Evolutionary conservation across 371 early-diverging fungal species (phyloP).

Genomic region (Rhizopus stolonifer): DNA sequence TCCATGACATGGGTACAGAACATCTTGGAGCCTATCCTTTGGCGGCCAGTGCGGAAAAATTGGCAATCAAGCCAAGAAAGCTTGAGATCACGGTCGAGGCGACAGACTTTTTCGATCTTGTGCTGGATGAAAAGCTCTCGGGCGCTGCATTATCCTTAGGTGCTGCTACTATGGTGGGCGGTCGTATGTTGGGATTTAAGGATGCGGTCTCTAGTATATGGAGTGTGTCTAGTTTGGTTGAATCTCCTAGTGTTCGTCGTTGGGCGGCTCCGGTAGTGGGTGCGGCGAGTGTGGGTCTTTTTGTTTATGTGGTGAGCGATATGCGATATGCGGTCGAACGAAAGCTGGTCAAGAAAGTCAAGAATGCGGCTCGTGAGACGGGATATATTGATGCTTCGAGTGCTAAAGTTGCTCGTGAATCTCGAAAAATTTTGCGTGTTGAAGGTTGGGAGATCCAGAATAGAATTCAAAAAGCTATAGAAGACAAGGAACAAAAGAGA

Average conservation of each 20-base stretch:
- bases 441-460: conserved; percentile 87
- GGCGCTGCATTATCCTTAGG: conserved; percentile 44
- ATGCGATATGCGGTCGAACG: conserved; percentile 80
- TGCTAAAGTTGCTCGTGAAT: conserved; percentile 70
- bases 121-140: conserved; percentile 58
- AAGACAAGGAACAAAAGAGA: conserved; percentile 70
- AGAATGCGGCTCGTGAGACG: conserved; percentile 62
- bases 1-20: conserved; percentile 61
- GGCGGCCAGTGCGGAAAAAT: conserved; percentile 44
- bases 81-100: conserved; percentile 61
- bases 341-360: conserved; percentile 77
- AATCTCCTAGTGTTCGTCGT: conserved; percentile 37
- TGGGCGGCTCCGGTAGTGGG: conserved; percentile 43
- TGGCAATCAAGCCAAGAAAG: conserved; percentile 42
- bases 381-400: conserved; percentile 71
- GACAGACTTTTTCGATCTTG: conserved; percentile 65
- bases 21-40: conserved; percentile 48
- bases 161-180: conserved; percentile 47
- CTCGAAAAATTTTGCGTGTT: conserved; percentile 73
- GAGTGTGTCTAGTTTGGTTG: conserved; percentile 38
- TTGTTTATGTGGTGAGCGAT: conserved; percentile 81
- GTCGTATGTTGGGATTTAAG: conserved; percentile 49
- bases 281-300: conserved; percentile 68
- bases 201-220: conserved; percentile 44
- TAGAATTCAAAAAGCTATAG: conserved; percentile 78